Base-by-base conservation (phyloP, 2,329 filamentous ascomycete genomes). In the Ceratocystiopsis sp. region DNA sequence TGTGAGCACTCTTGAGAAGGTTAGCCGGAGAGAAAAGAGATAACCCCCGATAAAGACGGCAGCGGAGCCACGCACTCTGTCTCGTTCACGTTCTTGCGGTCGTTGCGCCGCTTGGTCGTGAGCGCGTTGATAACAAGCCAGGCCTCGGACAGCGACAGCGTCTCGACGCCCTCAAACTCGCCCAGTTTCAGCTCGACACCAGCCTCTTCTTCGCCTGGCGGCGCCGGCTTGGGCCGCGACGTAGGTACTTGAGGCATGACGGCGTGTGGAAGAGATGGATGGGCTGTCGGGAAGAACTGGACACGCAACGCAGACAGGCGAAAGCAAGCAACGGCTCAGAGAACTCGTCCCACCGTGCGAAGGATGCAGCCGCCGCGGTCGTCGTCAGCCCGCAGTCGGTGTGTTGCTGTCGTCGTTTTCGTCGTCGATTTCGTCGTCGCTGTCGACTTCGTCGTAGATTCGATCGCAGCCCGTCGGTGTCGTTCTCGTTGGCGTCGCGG, bases 161-260 rank as follows among this genome's bases (percentile, higher is more conserved):
- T 89, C 58, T 91, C 85, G 51, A 93, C 86, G 56, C 89, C 71
- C 54, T 93, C 78, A 63, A 96, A 95, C 59, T 95, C 89, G 63
- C 91, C 91, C 12, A 98, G 80, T 59, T 80, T 83, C 50, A 96
- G 76, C 44, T 77, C 76, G 9, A 75, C 68, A 41, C 80, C 78
- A 19, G 89, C 87, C 65, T 95, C 86, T 61, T 96, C 89, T 59
- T 94, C 87, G 57, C 82, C 81, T 45, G 76, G 71, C 40, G 73
- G 73, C 38, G 69, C 66, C 49, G 78, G 80, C 62, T 81, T 84
- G 48, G 71, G 68, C 47, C 81, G 78, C 44, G 78, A 78, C 25
- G 73, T 76, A 33, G 62, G 62, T 37, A 61, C 58, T 48, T 63
- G 62, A 51, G 64, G 57, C 50, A 64, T 61, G 51, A 57, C 60